Evolutionary conservation across 768 basidiomycete genomes (phyloP), one percentile per base, ranked within the genome.

Genomic region (Antrodiella citrinella): DNA sequence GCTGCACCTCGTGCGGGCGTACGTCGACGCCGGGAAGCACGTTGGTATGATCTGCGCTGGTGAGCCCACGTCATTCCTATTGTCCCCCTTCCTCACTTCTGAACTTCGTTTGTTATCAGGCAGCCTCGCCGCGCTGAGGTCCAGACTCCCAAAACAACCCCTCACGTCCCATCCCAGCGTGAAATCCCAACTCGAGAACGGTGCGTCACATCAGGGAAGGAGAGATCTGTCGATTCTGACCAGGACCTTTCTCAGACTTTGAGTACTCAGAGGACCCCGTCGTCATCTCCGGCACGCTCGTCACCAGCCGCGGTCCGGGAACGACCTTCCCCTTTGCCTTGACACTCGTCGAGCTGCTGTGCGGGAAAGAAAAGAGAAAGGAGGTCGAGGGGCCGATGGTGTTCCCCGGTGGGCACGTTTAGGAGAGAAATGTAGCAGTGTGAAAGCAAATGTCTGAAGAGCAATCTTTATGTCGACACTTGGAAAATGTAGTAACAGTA

Each of bases 21-120:
- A 80, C 57, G 61, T 86, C 42, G 62, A 71, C 20, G 55, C 67
- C 21, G 72, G 69, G 12, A 86, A 82, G 59, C 59, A 75, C 22
- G 83, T 91, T 21, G 89, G 81, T 1, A 89, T 91, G 88, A 88
- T 91, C 43, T 91, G 89, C 59, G 89, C 89, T 46, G 88, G 88
- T 82, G 48, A 26, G 73, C 62, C 23, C 9, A 42, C 30, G 3
- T 38, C 19, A 11, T 11, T 7, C 19, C 3, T n/a, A 13, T 25
- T 23, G 30, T 22, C 22, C 44, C 26, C 2, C 11, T 40, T 23
- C 24, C n/a, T 18, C 38, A n/a, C 3, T n/a, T 39, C 22, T 13
- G 21, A 52, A 15, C n/a, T 21, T 30, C 4, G 22, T n/a, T 15
- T 11, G 38, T 35, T 7, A 42, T 1, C 56, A 88, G 86, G 86